These are phyloP conservation scores for Vigna angularis DNA, from an alignment of 306 rosid species.

Conservation along the genomic window DNA sequence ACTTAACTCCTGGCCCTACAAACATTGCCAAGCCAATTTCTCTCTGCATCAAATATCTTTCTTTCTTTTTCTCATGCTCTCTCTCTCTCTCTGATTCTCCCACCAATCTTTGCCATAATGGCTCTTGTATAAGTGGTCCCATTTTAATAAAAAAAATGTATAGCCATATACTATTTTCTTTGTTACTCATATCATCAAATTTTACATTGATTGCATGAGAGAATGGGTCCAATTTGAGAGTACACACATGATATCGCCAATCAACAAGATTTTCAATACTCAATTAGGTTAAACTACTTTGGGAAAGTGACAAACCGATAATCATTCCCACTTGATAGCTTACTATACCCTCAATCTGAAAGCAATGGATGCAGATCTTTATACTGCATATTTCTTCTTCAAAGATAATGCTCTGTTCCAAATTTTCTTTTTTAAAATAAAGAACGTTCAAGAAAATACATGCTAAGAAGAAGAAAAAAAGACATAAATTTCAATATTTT, in stretches of 20 bases:
- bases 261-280: constrained; percentile 42
- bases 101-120: constrained; percentile 61
- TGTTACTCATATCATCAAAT: constrained; percentile 17
- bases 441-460: not conserved
- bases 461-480: no score
- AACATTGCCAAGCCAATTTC: constrained; percentile 47
- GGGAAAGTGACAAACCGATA: constrained; percentile 42
- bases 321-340: constrained; percentile 44
- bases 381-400: not conserved
- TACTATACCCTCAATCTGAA: constrained; percentile 19
- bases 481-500: no score
- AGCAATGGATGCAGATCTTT: constrained; percentile 33
- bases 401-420: not conserved
- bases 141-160: not conserved
- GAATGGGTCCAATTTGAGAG: constrained; percentile 36
- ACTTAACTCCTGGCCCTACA: constrained; percentile 51
- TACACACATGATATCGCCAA: constrained; percentile 43
- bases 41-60: constrained; percentile 24
- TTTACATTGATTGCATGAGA: constrained; percentile 34
- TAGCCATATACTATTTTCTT: constrained; percentile 21
- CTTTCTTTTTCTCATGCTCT: constrained; percentile 24
- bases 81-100: constrained; percentile 47
- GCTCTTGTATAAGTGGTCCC: constrained; percentile 51
- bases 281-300: constrained; percentile 32
- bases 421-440: not conserved